Base-by-base conservation (phyloP, 2,329 filamentous ascomycete species). In the Bipolaris gigantea region DNA sequence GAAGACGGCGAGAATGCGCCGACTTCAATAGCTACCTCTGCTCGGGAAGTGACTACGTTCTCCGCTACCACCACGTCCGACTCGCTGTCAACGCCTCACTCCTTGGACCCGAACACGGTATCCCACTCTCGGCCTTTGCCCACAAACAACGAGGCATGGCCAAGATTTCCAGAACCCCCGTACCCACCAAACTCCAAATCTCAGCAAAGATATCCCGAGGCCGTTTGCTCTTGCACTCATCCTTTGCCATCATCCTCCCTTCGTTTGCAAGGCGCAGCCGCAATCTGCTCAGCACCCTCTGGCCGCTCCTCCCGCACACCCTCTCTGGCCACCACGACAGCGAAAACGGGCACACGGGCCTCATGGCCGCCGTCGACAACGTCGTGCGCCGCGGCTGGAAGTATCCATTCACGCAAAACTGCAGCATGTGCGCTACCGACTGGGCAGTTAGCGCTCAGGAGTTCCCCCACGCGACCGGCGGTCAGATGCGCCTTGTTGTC, bases 1-100 rank as follows among this genome's bases (percentile, higher is more conserved):
- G 57, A 15, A 50, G 30, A 13, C 55, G 48, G 19, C 47, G 58
- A 13, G 50, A 60, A 18, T 73, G 70, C 33, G 50, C 57, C 5
- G 60, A 65, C 13, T 67, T 54, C 41, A 72, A 70, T 49, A 65
- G 67, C 48, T 69, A 63, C 43, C 50, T 73, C 13, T 51, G 58
- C 34, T 60, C 52, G 23, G 50, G 53, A 6, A 21, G 25, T 7
- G 36, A 53, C 2, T 72, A 69, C 41, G 59, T 58, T 1, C 54
- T 73, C 2, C 53, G 57, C 10, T 71, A 64, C 45, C 67, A 71
- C 38, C 70, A 73, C 52, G 48, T 72, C 21, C 60, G 66, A 1
- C 62, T 72, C 7, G 69, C 65, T 1, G 45, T 73, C 10, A 65
- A 66, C 35, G 50, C 56, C 16, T 21, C 47, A 1, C 32, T 54